Percentiles rank a stretch among this genome's conserved stretches.
Conservation (phyloP, 768 basidiomycete species). For the Tylopilus sp. region DNA sequence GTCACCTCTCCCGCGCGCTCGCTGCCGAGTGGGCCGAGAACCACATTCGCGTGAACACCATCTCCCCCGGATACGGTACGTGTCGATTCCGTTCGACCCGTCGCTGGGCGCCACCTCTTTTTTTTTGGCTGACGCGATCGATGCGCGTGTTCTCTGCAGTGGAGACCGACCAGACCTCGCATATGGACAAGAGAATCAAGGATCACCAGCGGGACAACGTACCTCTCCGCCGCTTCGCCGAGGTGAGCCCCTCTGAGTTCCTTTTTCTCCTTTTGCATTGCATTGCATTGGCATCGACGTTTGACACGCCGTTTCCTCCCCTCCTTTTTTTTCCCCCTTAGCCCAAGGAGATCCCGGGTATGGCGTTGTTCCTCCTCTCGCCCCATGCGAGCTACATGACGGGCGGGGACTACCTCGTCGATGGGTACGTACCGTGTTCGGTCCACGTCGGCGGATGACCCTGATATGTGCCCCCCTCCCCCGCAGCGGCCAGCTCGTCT, state of each 20-base stretch:
- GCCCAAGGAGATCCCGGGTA: slow-evolving; percentile 57
- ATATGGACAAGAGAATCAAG: slow-evolving; percentile 48
- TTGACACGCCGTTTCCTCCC: too few relatives aligned
- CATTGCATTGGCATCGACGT: too few relatives aligned
- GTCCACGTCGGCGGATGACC: background rate
- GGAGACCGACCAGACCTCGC: slow-evolving; percentile 54
- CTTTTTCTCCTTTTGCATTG: background rate
- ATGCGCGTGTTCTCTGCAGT: slow-evolving; percentile 30
- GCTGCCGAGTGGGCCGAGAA: slow-evolving; percentile 58
- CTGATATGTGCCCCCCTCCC: rapidly evolving
- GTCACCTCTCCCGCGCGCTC: slow-evolving; percentile 57
- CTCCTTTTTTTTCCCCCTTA: slow-evolving; percentile 13
- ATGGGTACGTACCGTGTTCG: slow-evolving; percentile 40
- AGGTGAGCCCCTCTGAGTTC: slow-evolving; percentile 31
- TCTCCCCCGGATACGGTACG: slow-evolving; percentile 57
- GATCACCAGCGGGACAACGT: slow-evolving; percentile 48
- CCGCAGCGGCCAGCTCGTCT: slow-evolving; percentile 28
- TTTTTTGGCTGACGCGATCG: too few relatives aligned
- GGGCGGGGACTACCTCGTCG: slow-evolving; percentile 52
- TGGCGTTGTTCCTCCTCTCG: slow-evolving; percentile 52
- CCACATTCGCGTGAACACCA: slow-evolving; percentile 54
- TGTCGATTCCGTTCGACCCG: too few relatives aligned
- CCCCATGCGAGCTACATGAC: slow-evolving; percentile 54
- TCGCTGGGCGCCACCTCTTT: too few relatives aligned
- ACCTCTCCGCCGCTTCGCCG: slow-evolving; percentile 55